Conservation (phyloP, 768 basidiomycete genomes). For the Russula emetica region DNA sequence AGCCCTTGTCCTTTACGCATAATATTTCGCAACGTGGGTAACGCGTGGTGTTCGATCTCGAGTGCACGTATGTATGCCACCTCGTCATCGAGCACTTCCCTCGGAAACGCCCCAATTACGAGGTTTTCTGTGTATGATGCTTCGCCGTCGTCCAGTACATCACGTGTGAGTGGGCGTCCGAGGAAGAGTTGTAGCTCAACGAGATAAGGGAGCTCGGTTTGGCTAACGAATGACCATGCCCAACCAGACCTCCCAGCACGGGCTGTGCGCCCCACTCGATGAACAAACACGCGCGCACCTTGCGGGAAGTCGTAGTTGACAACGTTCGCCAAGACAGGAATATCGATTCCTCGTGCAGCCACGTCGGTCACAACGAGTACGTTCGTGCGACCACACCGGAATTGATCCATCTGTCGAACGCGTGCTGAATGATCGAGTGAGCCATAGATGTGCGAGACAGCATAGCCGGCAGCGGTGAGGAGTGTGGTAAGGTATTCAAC, state of each 20-base stretch:
- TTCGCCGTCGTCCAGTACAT: constrained; percentile 49
- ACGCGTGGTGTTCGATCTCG: constrained; percentile 57
- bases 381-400: constrained; percentile 72
- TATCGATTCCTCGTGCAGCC: constrained; percentile 96
- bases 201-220: constrained; percentile 81
- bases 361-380: constrained; percentile 97
- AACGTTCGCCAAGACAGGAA: constrained; percentile 93
- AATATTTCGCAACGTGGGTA: constrained; percentile 67
- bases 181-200: constrained; percentile 93
- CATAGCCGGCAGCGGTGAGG: constrained; percentile 75
- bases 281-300: constrained; percentile 88
- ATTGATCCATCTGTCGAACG: constrained; percentile 84
- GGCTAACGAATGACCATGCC: constrained; percentile 93
- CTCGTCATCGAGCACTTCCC: constrained; percentile 76
- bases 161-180: constrained; percentile 63
- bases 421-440: constrained; percentile 91
- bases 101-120: constrained; percentile 77
- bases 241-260: constrained; percentile 92
- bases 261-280: constrained; percentile 95
- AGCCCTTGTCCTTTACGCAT: constrained; percentile 86
- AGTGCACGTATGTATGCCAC: constrained; percentile 71
- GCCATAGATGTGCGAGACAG: constrained; percentile 92
- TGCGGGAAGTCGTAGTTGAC: constrained; percentile 98
- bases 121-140: constrained; percentile 62
- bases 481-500: constrained; percentile 89